Base-by-base conservation (phyloP, 139 green algal species). In the Zygnema circumcarinatum region DNA sequence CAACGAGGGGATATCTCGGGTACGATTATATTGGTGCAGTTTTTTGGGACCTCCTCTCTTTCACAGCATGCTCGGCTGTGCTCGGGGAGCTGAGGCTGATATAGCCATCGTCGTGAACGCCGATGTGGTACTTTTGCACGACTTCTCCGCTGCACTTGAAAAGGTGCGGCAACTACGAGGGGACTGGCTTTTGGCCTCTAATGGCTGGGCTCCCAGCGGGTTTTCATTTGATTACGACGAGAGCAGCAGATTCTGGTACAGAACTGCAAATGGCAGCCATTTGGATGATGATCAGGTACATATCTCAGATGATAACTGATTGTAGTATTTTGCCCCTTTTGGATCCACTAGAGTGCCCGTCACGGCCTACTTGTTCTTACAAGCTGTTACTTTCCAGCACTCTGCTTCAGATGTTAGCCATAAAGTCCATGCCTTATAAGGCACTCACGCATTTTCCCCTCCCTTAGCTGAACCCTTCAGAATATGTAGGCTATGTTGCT, bases 61-160 rank as follows among this genome's bases (percentile, higher is more conserved):
- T 40, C 80, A 83, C 79, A 86, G 79, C 69, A 68, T 86, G 33
- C 3, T 86, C n/a, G 67, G 31, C 42, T 35, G 79, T 33, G 79
- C 79, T 62, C 2, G 79, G 2, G 79, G 54, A 39, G 79, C 79
- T 22, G 33, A 86, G 36, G 62, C 79, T 22, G 31, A 74, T 35
- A 41, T 86, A 20, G 79, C 79, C 79, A 29, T 86, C 3, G 3
- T 86, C 7, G 79, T 86, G 62, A 35, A 3, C 7, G 20, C 79
- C 3, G 39, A 33, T 40, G 31, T 86, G 79, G n/a, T 86, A 3
- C 67, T 86, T 2, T 68, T 86, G 54, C 31, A 62, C 2, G 62
- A 40, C 32, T 83, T 86, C 11, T 82, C 52, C 2, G 3, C 7
- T 62, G 62, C 79, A 29, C 42, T 86, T 40, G 69, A 82, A 21